phyloP scores from a whole-genome alignment of 441 rosid genomes.

The Brassica balearica region DNA sequence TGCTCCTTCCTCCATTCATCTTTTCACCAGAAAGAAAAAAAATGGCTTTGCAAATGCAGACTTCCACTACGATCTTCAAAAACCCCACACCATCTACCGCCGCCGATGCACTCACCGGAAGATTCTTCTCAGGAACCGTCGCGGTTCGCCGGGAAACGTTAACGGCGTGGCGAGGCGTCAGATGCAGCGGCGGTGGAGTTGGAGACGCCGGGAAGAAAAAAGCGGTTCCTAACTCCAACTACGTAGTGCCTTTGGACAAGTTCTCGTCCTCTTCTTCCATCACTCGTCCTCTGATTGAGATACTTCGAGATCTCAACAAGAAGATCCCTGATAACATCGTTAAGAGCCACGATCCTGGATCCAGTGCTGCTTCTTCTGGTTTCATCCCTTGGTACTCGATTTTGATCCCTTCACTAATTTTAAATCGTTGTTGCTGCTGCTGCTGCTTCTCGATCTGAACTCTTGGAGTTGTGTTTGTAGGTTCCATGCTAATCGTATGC shows the following conservation, averaged over 20 bases:
- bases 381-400: slow-evolving; percentile 75
- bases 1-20: not conserved
- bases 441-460: slow-evolving; percentile 31
- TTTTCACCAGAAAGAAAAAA: not conserved
- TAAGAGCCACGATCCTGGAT: slow-evolving; percentile 46
- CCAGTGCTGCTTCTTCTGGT: slow-evolving; percentile 49
- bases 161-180: slow-evolving; percentile 30
- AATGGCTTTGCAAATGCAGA: slow-evolving; percentile 42
- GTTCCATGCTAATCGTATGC: slow-evolving; percentile 97
- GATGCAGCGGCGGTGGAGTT: slow-evolving; percentile 39
- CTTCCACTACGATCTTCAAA: slow-evolving; percentile 21
- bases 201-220: slow-evolving; percentile 49
- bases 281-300: slow-evolving; percentile 90
- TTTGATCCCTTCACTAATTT: no score
- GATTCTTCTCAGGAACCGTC: slow-evolving; percentile 9
- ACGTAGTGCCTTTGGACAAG: slow-evolving; percentile 89
- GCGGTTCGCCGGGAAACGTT: slow-evolving; percentile 15
- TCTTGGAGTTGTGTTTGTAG: slow-evolving; percentile 45
- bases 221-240: slow-evolving; percentile 78
- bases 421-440: not conserved
- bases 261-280: slow-evolving; percentile 70
- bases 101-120: not conserved
- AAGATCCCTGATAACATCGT: slow-evolving; percentile 89
- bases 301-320: slow-evolving; percentile 95
- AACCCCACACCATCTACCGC: slow-evolving; percentile 4